phyloP scores from a whole-genome alignment of 768 basidiomycete species.

The Hypholoma sublateritium region DNA sequence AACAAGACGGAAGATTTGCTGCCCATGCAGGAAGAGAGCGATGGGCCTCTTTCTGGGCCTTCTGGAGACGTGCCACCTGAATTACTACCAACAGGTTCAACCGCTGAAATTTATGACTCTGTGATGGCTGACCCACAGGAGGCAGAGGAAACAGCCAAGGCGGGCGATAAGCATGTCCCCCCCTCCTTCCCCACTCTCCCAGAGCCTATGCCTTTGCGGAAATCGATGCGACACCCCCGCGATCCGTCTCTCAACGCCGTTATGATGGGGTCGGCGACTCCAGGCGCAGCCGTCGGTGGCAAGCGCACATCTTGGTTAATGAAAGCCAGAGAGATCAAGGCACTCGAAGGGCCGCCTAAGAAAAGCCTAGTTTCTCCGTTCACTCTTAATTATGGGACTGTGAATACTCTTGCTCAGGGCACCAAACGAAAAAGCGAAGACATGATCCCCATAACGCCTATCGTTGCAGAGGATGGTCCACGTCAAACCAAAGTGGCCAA shows the following conservation, averaged over 20 bases:
- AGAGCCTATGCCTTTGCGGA: conserved; percentile 66
- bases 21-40: not conserved
- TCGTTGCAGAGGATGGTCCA: conserved; percentile 36
- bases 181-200: conserved; percentile 63
- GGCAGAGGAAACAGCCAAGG: conserved; percentile 13
- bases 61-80: not conserved
- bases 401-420: conserved; percentile 21
- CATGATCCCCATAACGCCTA: conserved; percentile 22
- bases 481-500: conserved; percentile 52
- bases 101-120: conserved; percentile 2
- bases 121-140: conserved; percentile 12
- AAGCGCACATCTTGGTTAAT: conserved; percentile 82
- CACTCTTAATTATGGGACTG: conserved; percentile 1
- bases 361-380: conserved; percentile 24
- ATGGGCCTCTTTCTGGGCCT: not conserved
- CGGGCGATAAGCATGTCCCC: conserved; percentile 35
- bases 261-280: conserved; percentile 36
- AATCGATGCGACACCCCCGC: conserved; percentile 54
- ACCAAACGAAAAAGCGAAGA: conserved; percentile 71
- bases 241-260: conserved; percentile 39
- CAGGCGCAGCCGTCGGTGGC: conserved; percentile 42
- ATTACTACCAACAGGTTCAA: not conserved
- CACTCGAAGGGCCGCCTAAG: conserved; percentile 53
- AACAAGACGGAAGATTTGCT: not conserved
- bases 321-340: conserved; percentile 74